Evolutionary conservation across 495 filamentous ascomycete species (phyloP).

Genomic region (Podospora tetraspora): DNA sequence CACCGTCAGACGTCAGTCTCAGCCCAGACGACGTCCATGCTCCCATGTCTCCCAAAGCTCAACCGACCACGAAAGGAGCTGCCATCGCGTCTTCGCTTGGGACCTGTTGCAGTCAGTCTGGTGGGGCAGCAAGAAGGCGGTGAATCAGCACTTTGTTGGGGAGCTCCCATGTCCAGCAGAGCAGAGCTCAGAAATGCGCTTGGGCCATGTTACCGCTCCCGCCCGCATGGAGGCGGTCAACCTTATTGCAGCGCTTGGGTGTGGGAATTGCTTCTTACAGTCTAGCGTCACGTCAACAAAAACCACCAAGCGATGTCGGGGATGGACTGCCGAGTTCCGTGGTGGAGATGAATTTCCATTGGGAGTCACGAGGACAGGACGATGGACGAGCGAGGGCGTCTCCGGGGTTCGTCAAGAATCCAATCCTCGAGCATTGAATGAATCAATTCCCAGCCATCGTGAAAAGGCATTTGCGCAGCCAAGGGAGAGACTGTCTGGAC

Average conservation of each 20-base stretch:
- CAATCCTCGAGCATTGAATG: background rate
- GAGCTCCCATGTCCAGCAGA: background rate
- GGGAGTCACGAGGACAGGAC: background rate
- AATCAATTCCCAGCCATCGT: background rate
- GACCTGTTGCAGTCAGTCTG: background rate
- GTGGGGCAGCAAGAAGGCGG: background rate
- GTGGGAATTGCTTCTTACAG: slow-evolving; percentile 2
- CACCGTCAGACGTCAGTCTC: background rate
- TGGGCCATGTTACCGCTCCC: slow-evolving; percentile 6
- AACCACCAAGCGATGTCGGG: slow-evolving; percentile 10
- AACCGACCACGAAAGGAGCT: background rate
- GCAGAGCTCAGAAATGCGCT: background rate
- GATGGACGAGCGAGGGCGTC: background rate
- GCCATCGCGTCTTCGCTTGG: background rate
- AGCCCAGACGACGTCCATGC: too few relatives aligned
- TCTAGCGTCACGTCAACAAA: slow-evolving; percentile 24
- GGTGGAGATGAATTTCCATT: background rate
- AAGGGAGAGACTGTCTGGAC: background rate
- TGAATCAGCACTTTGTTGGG: slow-evolving; percentile 3
- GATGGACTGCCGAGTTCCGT: slow-evolving; percentile 8
- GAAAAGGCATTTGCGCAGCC: background rate
- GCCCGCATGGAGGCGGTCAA: slow-evolving; percentile 14
- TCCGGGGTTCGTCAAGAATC: background rate
- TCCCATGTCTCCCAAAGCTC: background rate
- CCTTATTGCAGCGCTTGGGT: slow-evolving; percentile 6